These are phyloP conservation scores for Botryotinia calthae DNA, from an alignment of 2,329 filamentous ascomycete species.

Conservation along the genomic window DNA sequence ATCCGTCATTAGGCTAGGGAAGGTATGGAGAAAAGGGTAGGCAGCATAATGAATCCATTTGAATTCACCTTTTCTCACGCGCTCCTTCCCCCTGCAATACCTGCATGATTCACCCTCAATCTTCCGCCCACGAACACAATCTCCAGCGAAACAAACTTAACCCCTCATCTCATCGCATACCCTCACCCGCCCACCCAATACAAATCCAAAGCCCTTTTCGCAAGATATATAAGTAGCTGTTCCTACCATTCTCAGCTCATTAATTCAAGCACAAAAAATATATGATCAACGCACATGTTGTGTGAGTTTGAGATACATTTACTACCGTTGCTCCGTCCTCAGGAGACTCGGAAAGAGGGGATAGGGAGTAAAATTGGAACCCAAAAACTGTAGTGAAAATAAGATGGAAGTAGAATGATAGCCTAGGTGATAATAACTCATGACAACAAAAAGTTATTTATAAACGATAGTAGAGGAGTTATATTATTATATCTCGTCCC, in stretches of 20 bases:
- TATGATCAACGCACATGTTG: too few relatives aligned
- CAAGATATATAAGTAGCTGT: neutral
- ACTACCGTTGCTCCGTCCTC: accelerated
- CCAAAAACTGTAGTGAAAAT: neutral
- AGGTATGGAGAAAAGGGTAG: neutral
- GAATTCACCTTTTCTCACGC: neutral
- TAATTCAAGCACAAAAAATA: too few relatives aligned
- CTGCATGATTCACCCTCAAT: neutral
- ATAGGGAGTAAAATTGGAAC: accelerated
- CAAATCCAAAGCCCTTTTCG: neutral
- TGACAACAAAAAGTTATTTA: neutral
- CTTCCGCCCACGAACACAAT: neutral
- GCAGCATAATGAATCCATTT: neutral
- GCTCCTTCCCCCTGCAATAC: neutral
- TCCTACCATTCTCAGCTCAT: neutral
- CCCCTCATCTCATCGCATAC: neutral
- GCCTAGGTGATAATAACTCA: neutral
- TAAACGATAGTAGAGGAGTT: neutral
- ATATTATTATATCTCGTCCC: accelerated
- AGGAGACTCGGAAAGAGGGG: neutral
- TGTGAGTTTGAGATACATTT: neutral
- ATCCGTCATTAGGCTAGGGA: neutral
- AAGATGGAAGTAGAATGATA: neutral
- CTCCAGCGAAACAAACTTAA: neutral
- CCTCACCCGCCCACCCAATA: neutral